These are phyloP conservation scores for Dactylellina parvicollis DNA, from an alignment of 2,329 filamentous ascomycete species.

Conservation along the genomic window DNA sequence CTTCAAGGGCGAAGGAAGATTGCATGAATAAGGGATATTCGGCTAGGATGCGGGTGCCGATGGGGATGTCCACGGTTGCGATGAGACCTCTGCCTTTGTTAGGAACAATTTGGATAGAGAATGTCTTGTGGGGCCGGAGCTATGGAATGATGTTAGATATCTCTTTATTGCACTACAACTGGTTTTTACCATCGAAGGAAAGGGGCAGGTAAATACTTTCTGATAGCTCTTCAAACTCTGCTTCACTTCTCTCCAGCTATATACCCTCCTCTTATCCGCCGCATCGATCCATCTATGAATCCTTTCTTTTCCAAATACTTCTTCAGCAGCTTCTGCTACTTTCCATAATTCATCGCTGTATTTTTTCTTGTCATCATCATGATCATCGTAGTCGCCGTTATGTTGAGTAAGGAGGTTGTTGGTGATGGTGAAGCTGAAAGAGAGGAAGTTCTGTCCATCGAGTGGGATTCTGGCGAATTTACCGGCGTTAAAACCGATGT, in stretches of 20 bases:
- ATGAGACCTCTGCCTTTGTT: conserved; percentile 63
- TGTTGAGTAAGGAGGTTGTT: background rate
- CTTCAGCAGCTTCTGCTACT: conserved; percentile 5
- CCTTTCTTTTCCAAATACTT: conserved; percentile 3
- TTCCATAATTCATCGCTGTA: conserved; percentile 3
- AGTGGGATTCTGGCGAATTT: conserved; percentile 9
- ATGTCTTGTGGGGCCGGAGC: conserved; percentile 7
- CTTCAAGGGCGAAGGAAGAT: conserved; percentile 24
- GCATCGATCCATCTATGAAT: conserved; percentile 13
- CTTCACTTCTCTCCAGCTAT: too few species aligned
- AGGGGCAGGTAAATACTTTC: conserved; percentile 2
- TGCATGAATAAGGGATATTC: conserved; percentile 61
- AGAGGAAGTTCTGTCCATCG: conserved; percentile 2
- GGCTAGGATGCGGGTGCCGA: conserved; percentile 62
- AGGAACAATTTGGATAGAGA: conserved; percentile 55
- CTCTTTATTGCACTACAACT: background rate
- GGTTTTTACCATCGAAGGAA: background rate
- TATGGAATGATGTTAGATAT: conserved; percentile 7
- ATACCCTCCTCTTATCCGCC: background rate
- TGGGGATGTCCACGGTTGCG: conserved; percentile 60
- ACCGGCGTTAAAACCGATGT: conserved; percentile 8
- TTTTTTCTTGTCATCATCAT: background rate
- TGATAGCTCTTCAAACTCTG: conserved; percentile 4
- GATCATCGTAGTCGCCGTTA: background rate
- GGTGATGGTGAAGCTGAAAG: background rate